These are phyloP conservation scores for Kwoniella dendrophila DNA, from an alignment of 768 basidiomycete genomes.

Conservation along the genomic window DNA sequence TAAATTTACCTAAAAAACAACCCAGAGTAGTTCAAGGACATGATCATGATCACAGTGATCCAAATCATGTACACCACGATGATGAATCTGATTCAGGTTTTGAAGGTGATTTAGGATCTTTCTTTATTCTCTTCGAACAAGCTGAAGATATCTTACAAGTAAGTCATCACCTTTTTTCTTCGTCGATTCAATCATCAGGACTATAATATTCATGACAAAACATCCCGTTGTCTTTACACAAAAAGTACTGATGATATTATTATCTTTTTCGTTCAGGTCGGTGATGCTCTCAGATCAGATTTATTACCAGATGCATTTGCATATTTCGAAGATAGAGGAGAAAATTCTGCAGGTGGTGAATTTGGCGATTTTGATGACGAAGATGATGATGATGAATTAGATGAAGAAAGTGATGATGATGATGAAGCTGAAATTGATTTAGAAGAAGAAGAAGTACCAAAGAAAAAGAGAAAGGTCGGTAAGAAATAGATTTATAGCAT, in stretches of 20 bases:
- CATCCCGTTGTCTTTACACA: not conserved
- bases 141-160: conserved; percentile 40
- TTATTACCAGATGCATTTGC: conserved; percentile 44
- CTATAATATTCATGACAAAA: no score
- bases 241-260: not conserved
- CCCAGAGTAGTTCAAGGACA: conserved; percentile 30
- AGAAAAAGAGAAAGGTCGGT: conserved; percentile 42
- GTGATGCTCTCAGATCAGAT: conserved; percentile 36
- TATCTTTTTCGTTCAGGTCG: conserved; percentile 33
- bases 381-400: conserved; percentile 44
- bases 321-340: conserved; percentile 47
- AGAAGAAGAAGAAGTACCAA: conserved; percentile 44
- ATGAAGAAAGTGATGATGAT: conserved; percentile 45
- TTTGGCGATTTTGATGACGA: conserved; percentile 33
- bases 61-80: conserved; percentile 20
- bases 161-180: conserved; percentile 6
- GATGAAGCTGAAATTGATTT: conserved; percentile 45
- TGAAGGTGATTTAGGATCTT: conserved; percentile 53
- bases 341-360: conserved; percentile 22
- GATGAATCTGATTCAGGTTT: conserved; percentile 33
- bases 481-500: conserved; percentile 3
- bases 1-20: conserved; percentile 43
- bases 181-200: not conserved
- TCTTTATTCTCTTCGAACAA: conserved; percentile 52
- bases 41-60: conserved; percentile 19